phyloP scores from a whole-genome alignment of 805 yeast species.

The Teunomyces pallodes region DNA sequence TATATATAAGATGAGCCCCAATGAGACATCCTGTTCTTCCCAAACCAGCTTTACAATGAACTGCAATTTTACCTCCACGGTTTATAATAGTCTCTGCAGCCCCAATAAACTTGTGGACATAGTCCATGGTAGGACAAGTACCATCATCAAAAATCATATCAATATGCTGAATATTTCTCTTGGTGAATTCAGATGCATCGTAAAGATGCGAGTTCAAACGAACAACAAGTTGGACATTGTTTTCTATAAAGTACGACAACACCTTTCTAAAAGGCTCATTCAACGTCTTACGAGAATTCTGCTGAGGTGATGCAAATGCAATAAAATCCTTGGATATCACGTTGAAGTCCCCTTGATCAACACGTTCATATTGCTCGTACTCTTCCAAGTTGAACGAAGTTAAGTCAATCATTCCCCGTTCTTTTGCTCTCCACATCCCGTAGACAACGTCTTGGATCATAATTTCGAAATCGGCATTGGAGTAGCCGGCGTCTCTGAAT shows the following conservation, averaged over 20 bases:
- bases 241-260: constrained; percentile 66
- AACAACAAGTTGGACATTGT: constrained; percentile 84
- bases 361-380: constrained; percentile 91
- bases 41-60: constrained; percentile 98
- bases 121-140: constrained; percentile 93
- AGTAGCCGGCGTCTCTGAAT: constrained; percentile 96
- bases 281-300: constrained; percentile 45
- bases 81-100: constrained; percentile 88
- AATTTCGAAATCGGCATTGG: constrained; percentile 89
- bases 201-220: constrained; percentile 90
- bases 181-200: constrained; percentile 79
- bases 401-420: constrained; percentile 81
- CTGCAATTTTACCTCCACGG: constrained; percentile 91
- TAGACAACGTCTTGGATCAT: constrained; percentile 94
- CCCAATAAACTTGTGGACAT: constrained; percentile 89
- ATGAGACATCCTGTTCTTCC: constrained; percentile 98
- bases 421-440: constrained; percentile 97
- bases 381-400: constrained; percentile 87
- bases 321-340: constrained; percentile 88
- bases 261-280: constrained; percentile 83
- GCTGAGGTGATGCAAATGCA: constrained; percentile 97
- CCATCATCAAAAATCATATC: constrained; percentile 99
- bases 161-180: constrained; percentile 79
- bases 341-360: constrained; percentile 96
- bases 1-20: constrained; percentile 94